Conservation (phyloP, 2,329 filamentous ascomycete species). For the Hypoxylon sp. region DNA sequence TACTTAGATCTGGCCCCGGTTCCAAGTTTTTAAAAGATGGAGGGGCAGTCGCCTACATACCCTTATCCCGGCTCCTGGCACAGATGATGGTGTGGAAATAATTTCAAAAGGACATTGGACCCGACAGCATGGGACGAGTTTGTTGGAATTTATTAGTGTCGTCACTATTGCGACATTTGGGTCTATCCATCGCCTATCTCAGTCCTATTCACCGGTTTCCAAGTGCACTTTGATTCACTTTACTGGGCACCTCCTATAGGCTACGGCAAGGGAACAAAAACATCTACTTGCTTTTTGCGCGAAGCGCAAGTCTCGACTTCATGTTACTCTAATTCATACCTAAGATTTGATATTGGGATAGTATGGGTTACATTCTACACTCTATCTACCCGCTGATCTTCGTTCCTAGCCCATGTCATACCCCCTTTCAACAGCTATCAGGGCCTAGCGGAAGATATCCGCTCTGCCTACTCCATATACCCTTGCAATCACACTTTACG, state of each 20-base stretch:
- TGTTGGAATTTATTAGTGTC: constrained; percentile 6
- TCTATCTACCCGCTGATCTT: neutral
- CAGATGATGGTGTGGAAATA: neutral
- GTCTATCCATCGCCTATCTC: neutral
- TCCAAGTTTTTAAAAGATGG: neutral
- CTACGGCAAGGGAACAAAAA: constrained; percentile 7
- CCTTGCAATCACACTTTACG: constrained; percentile 19
- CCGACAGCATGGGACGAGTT: neutral
- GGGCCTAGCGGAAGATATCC: constrained; percentile 15
- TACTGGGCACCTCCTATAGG: neutral
- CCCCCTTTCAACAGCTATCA: constrained; percentile 7
- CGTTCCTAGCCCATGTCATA: neutral
- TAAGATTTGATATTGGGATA: neutral
- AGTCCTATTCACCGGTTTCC: neutral
- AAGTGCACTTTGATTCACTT: constrained; percentile 13
- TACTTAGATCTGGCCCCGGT: constrained; percentile 5
- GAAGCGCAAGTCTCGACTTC: neutral
- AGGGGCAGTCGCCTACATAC: neutral
- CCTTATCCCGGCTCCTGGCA: neutral
- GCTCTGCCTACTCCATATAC: constrained; percentile 13
- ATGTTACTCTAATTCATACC: neutral
- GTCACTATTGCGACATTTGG: constrained; percentile 20
- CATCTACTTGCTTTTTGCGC: constrained; percentile 6
- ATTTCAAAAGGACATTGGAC: neutral
- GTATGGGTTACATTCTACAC: neutral